Percentiles rank a stretch among this genome's conserved stretches.
Evolutionary conservation across 257 asterid species (phyloP).

Genomic region (Cynanchum wilfordii): DNA sequence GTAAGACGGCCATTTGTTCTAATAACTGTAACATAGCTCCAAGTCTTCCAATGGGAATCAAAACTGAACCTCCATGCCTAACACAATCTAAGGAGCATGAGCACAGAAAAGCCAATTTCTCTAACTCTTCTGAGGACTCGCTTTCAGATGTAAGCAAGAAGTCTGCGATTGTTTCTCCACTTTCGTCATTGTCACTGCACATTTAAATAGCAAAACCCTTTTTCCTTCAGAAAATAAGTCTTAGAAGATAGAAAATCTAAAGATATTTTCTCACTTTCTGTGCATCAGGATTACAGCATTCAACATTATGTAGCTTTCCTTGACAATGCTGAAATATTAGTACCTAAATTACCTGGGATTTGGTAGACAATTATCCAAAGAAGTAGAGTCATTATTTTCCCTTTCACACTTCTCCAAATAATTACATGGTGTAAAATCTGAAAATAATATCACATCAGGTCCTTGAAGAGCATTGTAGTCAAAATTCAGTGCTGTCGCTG

Average conservation of each 20-base stretch:
- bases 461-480: constrained; percentile 49
- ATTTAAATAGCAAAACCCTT: constrained; percentile 17
- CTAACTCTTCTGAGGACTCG: constrained; percentile 57
- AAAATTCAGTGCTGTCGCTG: constrained; percentile 51
- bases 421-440: constrained; percentile 50
- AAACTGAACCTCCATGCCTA: constrained; percentile 68
- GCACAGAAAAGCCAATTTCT: constrained; percentile 66
- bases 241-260: neutral
- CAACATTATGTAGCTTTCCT: neutral
- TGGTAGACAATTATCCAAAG: constrained; percentile 22
- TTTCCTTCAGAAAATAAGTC: neutral
- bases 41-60: constrained; percentile 73
- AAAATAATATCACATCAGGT: constrained; percentile 61
- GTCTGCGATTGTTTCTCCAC: constrained; percentile 26
- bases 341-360: constrained; percentile 36
- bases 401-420: constrained; percentile 20
- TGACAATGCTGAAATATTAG: neutral
- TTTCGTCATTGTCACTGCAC: constrained; percentile 35
- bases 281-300: neutral
- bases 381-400: constrained; percentile 24
- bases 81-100: constrained; percentile 60
- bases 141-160: constrained; percentile 22
- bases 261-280: neutral
- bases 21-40: constrained; percentile 68
- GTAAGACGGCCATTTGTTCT: constrained; percentile 52